These are phyloP conservation scores for Discostella stelligera DNA, from an alignment of 352 stramenopile genomes.

Conservation along the genomic window DNA sequence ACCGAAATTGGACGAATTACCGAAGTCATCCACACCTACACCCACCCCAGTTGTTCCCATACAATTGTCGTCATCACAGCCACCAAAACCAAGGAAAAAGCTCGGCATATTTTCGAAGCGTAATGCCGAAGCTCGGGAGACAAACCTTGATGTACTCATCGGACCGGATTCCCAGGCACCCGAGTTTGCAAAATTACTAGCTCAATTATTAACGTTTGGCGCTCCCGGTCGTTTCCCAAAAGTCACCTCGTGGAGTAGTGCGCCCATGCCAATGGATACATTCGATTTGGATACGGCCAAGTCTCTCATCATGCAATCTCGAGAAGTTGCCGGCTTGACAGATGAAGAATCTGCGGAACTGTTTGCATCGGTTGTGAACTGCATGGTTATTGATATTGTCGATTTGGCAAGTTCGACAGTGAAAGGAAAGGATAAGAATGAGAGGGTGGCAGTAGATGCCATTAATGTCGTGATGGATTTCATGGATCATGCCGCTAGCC, in stretches of 20 bases:
- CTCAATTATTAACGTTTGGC: conserved; percentile 77
- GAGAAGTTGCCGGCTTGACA: conserved; percentile 45
- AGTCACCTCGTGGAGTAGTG: conserved; percentile 50
- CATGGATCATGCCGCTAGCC: conserved; percentile 74
- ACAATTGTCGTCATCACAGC: conserved; percentile 1
- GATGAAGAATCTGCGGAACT: conserved; percentile 71
- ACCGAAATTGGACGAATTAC: conserved; percentile 12
- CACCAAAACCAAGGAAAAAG: conserved; percentile 58
- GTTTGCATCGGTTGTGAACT: conserved; percentile 81
- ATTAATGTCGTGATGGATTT: conserved; percentile 81
- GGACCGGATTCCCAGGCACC: conserved; percentile 50
- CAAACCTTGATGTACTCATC: conserved; percentile 64
- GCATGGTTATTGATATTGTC: conserved; percentile 83
- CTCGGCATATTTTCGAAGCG: conserved; percentile 69
- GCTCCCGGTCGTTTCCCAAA: conserved; percentile 75
- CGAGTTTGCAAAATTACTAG: conserved; percentile 73
- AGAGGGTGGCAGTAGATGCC: conserved; percentile 65
- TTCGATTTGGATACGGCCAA: conserved; percentile 71
- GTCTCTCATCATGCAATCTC: conserved; percentile 46
- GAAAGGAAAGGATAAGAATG: conserved; percentile 67
- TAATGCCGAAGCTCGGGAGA: conserved; percentile 60
- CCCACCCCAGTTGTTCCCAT: conserved; percentile 1
- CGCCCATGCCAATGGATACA: conserved; percentile 61
- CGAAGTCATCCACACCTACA: conserved; percentile 30
- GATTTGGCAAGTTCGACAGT: conserved; percentile 75